Base-by-base conservation (phyloP, 1,139 yeast species). In the Debaryomyces coudertii region DNA sequence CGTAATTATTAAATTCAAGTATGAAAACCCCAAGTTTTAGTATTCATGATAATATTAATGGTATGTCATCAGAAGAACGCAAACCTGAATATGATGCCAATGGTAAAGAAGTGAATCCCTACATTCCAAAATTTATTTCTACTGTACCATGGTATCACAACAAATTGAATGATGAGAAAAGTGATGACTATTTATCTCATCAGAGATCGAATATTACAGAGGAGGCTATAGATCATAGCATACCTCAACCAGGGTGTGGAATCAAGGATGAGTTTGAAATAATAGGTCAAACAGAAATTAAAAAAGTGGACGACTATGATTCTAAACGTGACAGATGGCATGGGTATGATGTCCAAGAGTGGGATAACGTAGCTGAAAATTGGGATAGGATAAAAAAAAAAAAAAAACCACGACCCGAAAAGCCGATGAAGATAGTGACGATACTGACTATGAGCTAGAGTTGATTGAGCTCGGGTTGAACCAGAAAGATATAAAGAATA, bases 251-350 rank as follows among this genome's bases (percentile, higher is more conserved):
- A 1, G 75, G 76, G 0, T 45, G 46, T 7, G 78, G 77, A 1
- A 70, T 72, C 18, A 53, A 52, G 20, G 78, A 73, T 47, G 56
- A 55, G n/a, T 57, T 55, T 36, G 60, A 56, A 37, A 11, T 25
- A 7, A 45, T 36, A 2, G 48, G 45, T 11, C 40, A 52, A 9
- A 60, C 56, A 1, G 42, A 49, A 2, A 42, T 53, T 3, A 69
- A 63, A 54, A 76, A 66, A 48, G 69, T 55, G 45, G 76, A 76
- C 4, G 79, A 73, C 43, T 83, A 79, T 65, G 95, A 87, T 53
- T 76, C 83, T 14, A 85, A 85, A 53, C 68, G 95, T 47, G 95
- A 88, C 61, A 69, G 88, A 43, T 88, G 93, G 90, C 85, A 80
- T 57, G 95, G 95, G 0, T 85, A 79, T 57, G 85, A 84, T 47